These are phyloP conservation scores for Talaromyces sp. DNA, from an alignment of 2,329 filamentous ascomycete genomes.

Conservation along the genomic window DNA sequence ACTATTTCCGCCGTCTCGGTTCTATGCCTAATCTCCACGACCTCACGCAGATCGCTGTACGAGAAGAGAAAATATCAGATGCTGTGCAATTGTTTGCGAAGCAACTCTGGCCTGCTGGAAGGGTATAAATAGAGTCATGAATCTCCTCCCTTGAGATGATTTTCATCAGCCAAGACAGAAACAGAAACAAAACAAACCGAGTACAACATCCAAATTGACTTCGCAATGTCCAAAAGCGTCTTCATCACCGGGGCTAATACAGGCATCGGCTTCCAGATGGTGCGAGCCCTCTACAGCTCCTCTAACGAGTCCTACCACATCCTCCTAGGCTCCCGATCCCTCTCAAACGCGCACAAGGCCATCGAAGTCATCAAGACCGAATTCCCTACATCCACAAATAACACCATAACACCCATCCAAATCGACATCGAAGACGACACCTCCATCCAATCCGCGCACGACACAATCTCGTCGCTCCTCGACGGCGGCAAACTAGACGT, in stretches of 20 bases:
- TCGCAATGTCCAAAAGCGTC: slow-evolving; percentile 26
- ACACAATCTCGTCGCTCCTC: slow-evolving; percentile 41
- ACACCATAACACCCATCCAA: slow-evolving; percentile 47
- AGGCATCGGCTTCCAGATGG: slow-evolving; percentile 57
- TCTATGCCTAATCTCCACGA: neutral
- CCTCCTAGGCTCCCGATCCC: slow-evolving; percentile 53
- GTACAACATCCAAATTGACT: neutral
- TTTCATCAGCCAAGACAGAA: neutral
- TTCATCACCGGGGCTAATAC: slow-evolving; percentile 61
- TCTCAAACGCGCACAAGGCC: slow-evolving; percentile 51
- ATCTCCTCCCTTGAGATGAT: neutral
- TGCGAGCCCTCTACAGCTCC: slow-evolving; percentile 53
- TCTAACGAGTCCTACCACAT: slow-evolving; percentile 49
- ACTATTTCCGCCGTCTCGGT: neutral
- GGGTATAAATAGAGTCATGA: neutral
- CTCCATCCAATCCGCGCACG: slow-evolving; percentile 49
- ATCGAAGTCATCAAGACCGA: slow-evolving; percentile 43
- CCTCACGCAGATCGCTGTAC: neutral
- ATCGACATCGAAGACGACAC: slow-evolving; percentile 54
- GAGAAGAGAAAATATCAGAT: neutral
- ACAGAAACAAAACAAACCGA: neutral
- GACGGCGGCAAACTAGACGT: slow-evolving; percentile 49
- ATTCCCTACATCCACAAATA: slow-evolving; percentile 37
- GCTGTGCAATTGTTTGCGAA: neutral
- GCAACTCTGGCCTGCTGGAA: neutral